phyloP scores from a whole-genome alignment of 2,329 filamentous ascomycete species.

The Ophiocordyceps camponoti-leonardi region DNA sequence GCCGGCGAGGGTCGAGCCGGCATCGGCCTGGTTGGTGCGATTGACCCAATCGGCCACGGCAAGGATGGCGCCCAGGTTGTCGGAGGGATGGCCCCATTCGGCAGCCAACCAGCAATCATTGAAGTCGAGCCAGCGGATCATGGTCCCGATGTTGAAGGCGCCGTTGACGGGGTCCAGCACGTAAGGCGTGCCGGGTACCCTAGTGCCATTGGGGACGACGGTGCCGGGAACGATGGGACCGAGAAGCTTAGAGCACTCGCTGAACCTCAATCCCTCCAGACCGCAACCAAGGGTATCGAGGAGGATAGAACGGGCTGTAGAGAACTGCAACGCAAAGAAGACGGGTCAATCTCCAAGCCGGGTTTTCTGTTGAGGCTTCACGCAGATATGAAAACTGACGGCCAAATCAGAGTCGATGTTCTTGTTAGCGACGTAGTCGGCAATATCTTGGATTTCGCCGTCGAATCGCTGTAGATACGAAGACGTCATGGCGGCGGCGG shows the following conservation, averaged over 20 bases:
- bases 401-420: slow-evolving; percentile 82
- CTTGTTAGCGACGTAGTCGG: slow-evolving; percentile 84
- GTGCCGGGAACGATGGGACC: slow-evolving; percentile 86
- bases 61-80: slow-evolving; percentile 94
- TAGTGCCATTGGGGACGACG: slow-evolving; percentile 77
- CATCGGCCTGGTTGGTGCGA: slow-evolving; percentile 60
- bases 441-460: slow-evolving; percentile 88
- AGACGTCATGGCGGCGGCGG: slow-evolving; percentile 31
- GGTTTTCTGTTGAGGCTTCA: too few relatives aligned
- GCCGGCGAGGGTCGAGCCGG: slow-evolving; percentile 52
- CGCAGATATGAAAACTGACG: too few relatives aligned
- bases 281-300: slow-evolving; percentile 94
- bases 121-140: slow-evolving; percentile 99
- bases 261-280: slow-evolving; percentile 86
- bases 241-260: slow-evolving; percentile 88
- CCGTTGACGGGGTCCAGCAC: slow-evolving; percentile 89
- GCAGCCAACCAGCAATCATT: slow-evolving; percentile 99
- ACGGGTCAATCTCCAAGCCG: background rate
- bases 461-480: slow-evolving; percentile 25
- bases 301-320: slow-evolving; percentile 92
- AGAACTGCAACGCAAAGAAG: slow-evolving; percentile 42
- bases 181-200: slow-evolving; percentile 81
- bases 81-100: slow-evolving; percentile 96
- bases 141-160: slow-evolving; percentile 97
- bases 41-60: slow-evolving; percentile 96